These are phyloP conservation scores for Elsinoe perseae DNA, from an alignment of 2,329 filamentous ascomycete species.

Conservation along the genomic window DNA sequence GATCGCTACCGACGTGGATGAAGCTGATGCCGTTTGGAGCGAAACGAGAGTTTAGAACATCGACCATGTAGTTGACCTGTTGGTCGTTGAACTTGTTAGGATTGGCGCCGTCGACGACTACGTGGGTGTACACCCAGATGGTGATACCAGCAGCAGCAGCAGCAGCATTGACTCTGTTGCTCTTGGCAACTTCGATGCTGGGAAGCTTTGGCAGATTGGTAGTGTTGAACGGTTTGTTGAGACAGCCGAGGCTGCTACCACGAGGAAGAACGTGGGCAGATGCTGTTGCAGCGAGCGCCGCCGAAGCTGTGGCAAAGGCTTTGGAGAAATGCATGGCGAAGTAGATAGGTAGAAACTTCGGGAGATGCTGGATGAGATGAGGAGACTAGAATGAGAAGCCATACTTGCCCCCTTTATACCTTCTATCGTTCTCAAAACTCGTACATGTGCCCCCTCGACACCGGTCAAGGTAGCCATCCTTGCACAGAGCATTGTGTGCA, in stretches of 20 bases:
- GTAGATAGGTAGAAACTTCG: background rate
- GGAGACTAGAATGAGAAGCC: background rate
- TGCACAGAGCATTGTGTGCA: background rate
- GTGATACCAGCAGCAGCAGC: slow-evolving; percentile 14
- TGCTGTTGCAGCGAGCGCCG: background rate
- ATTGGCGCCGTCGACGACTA: slow-evolving; percentile 33
- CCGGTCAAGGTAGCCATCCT: no score
- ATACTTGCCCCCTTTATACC: background rate
- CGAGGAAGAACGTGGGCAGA: background rate
- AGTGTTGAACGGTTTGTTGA: no score
- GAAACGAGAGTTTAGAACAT: slow-evolving; percentile 37
- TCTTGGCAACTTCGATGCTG: background rate
- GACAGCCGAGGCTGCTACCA: no score
- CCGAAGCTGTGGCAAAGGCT: background rate
- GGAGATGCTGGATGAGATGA: background rate
- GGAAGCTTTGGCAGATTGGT: background rate
- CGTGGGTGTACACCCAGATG: slow-evolving; percentile 39
- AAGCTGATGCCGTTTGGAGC: slow-evolving; percentile 45
- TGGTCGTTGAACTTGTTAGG: slow-evolving; percentile 32
- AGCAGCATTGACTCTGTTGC: background rate
- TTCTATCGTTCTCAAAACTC: background rate
- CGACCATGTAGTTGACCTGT: slow-evolving; percentile 33
- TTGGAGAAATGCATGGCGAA: background rate
- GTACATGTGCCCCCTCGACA: no score
- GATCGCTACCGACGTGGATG: slow-evolving; percentile 41